Evolutionary conservation across 2,329 filamentous ascomycete genomes (phyloP).

Genomic region (Nemania sp.): DNA sequence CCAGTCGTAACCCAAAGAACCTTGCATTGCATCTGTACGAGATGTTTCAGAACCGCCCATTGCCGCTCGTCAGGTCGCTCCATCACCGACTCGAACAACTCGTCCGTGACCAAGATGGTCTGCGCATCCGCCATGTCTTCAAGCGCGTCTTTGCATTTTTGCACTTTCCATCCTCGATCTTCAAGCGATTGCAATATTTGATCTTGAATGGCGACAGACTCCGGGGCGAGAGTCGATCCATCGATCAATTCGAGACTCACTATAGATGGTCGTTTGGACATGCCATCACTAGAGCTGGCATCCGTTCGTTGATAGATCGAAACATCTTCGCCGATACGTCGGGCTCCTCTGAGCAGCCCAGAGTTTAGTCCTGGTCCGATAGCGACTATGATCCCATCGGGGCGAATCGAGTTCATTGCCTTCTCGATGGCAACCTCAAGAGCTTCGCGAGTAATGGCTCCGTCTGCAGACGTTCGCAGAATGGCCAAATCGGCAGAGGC

Average conservation of each 20-base stretch:
- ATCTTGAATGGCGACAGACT: too few species aligned
- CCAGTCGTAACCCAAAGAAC: slow-evolving; percentile 12
- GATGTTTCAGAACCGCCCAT: neutral
- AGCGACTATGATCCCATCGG: neutral
- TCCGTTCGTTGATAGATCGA: neutral
- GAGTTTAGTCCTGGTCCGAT: neutral
- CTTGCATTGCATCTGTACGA: neutral
- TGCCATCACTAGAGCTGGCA: neutral
- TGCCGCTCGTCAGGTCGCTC: neutral
- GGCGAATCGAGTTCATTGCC: slow-evolving; percentile 1
- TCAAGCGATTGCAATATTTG: neutral
- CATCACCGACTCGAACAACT: slow-evolving; percentile 1
- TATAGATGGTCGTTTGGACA: neutral
- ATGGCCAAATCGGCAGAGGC: slow-evolving; percentile 8
- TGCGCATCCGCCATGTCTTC: neutral
- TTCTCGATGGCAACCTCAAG: neutral
- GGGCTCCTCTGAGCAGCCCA: neutral
- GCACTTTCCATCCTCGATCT: slow-evolving; percentile 1
- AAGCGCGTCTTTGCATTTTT: neutral
- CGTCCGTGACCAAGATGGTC: slow-evolving; percentile 10
- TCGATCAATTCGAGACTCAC: neutral
- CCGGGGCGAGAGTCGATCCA: slow-evolving; percentile 1
- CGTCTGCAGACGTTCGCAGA: neutral
- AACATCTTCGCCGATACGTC: neutral
- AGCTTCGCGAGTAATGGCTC: too few species aligned